Conservation (phyloP, 371 early-diverging fungal species). For the Syncephalastrum sp. region DNA sequence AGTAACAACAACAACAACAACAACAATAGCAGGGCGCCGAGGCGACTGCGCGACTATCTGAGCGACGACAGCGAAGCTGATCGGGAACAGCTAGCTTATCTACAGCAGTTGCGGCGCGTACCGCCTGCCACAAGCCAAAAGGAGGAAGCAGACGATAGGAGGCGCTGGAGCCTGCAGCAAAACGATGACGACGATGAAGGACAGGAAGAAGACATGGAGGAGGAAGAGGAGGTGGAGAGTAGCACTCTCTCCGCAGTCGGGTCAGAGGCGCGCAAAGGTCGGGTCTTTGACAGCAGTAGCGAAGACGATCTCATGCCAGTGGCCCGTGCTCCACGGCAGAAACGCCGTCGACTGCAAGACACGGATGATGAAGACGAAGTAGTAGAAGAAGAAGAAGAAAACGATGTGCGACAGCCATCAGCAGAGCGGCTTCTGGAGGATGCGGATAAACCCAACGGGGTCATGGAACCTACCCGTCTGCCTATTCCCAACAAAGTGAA, state of each 20-base stretch:
- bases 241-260: background rate
- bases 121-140: conserved; percentile 10
- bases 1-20: too few relatives aligned
- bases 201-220: conserved; percentile 29
- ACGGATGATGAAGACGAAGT: conserved; percentile 23
- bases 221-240: conserved; percentile 13
- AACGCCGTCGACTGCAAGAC: conserved; percentile 9
- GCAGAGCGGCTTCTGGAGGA: too few relatives aligned
- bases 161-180: background rate
- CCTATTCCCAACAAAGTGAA: too few relatives aligned
- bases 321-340: conserved; percentile 7
- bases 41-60: conserved; percentile 53
- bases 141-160: too few relatives aligned
- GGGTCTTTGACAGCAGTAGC: background rate
- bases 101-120: conserved; percentile 48
- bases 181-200: conserved; percentile 23
- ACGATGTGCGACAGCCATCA: conserved; percentile 6
- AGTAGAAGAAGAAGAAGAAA: conserved; percentile 13
- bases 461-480: too few relatives aligned
- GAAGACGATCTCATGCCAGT: too few relatives aligned
- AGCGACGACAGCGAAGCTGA: conserved; percentile 42
- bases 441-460: too few relatives aligned
- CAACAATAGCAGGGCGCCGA: conserved; percentile 21
- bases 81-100: conserved; percentile 40
- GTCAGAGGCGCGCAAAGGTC: conserved; percentile 7